These are phyloP conservation scores for Pseudocercospora eumusae DNA, from an alignment of 2,329 filamentous ascomycete species.

Conservation along the genomic window DNA sequence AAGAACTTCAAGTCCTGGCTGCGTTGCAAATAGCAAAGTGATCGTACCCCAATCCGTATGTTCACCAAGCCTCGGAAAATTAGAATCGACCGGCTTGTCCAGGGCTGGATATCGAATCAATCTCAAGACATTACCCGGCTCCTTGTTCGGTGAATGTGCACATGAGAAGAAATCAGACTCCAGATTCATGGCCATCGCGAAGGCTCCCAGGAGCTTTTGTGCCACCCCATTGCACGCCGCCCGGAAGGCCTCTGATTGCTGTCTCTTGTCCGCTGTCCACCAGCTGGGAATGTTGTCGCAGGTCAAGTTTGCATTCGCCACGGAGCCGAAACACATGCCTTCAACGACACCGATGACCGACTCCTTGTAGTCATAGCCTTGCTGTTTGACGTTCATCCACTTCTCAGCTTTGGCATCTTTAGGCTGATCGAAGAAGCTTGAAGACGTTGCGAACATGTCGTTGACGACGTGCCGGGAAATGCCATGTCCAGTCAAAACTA, in stretches of 20 bases:
- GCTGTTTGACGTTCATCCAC: conserved; percentile 9
- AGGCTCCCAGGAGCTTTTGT: not conserved
- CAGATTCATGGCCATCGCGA: conserved; percentile 8
- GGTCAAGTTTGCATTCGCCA: not conserved
- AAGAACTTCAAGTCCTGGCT: conserved; percentile 6
- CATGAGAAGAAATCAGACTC: conserved; percentile 2
- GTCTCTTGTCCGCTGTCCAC: conserved; percentile 3
- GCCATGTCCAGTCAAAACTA: conserved; percentile 4
- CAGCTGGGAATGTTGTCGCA: conserved; percentile 6
- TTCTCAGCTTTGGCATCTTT: conserved; percentile 2
- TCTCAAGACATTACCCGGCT: conserved; percentile 8
- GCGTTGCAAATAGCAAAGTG: conserved; percentile 1
- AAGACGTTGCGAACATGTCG: conserved; percentile 8
- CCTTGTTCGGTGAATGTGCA: conserved; percentile 2
- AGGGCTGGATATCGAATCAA: conserved; percentile 6
- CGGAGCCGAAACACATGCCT: conserved; percentile 10
- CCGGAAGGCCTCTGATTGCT: conserved; percentile 5
- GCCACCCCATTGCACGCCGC: not conserved
- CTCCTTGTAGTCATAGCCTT: conserved; percentile 12
- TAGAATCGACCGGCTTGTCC: conserved; percentile 5
- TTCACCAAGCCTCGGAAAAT: conserved; percentile 7
- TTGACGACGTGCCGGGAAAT: not conserved
- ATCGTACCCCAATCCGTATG: conserved; percentile 10
- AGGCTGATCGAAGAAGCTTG: conserved; percentile 12
- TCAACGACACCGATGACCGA: conserved; percentile 7